Conservation (phyloP, 352 stramenopile species). For the Pelagophyceae sp. region DNA sequence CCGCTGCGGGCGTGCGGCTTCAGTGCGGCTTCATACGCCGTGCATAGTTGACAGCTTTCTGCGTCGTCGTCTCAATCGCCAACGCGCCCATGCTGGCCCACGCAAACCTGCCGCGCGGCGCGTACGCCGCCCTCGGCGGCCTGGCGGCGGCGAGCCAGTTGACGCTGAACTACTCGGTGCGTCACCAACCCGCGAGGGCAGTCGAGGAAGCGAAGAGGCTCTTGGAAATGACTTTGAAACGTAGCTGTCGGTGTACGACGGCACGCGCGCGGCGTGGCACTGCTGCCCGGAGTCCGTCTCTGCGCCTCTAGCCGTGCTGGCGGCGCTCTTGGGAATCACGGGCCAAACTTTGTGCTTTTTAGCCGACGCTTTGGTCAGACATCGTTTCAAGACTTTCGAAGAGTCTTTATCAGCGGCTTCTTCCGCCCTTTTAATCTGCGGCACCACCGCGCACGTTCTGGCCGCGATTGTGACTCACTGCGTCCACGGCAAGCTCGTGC, state of each 20-base stretch:
- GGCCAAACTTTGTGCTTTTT: neutral
- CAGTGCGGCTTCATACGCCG: too few relatives aligned
- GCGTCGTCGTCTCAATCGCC: neutral
- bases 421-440: too few relatives aligned
- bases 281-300: too few relatives aligned
- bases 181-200: too few relatives aligned
- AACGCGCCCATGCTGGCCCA: neutral
- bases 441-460: neutral
- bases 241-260: too few relatives aligned
- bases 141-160: neutral
- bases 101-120: constrained; percentile 6
- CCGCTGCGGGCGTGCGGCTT: neutral
- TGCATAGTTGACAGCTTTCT: neutral
- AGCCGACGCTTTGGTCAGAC: neutral
- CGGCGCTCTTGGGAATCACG: neutral
- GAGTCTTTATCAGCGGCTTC: too few relatives aligned
- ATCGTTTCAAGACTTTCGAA: too few relatives aligned
- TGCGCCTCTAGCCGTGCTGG: neutral
- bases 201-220: neutral
- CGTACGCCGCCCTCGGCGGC: neutral
- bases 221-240: neutral
- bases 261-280: too few relatives aligned
- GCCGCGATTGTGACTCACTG: neutral
- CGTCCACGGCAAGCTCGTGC: neutral
- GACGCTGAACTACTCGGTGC: neutral